A percentile compares a stretch with the other conserved stretches of the same genome.
Conservation (phyloP, 495 filamentous ascomycete genomes). For the Xylaria telfairii region DNA sequence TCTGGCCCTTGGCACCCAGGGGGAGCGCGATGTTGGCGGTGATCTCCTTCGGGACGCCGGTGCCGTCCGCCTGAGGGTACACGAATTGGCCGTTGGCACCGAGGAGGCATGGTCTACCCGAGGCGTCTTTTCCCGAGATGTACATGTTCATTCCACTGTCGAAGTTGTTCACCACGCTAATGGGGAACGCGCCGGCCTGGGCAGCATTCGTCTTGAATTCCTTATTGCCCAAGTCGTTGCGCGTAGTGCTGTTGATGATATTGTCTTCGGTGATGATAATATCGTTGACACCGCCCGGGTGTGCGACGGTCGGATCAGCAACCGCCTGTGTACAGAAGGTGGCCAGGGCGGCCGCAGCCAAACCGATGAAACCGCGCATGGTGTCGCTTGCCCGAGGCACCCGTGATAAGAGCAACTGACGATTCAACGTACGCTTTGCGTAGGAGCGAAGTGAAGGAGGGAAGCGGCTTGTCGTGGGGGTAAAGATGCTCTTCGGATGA, state of each 20-base stretch:
- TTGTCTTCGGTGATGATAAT: slow-evolving; percentile 38
- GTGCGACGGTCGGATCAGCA: slow-evolving; percentile 36
- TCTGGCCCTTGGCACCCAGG: slow-evolving; percentile 40
- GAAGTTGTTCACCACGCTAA: slow-evolving; percentile 50
- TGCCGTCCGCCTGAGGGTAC: slow-evolving; percentile 41
- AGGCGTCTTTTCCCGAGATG: slow-evolving; percentile 44
- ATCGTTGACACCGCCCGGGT: slow-evolving; percentile 30
- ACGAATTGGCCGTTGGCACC: slow-evolving; percentile 43
- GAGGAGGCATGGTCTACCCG: slow-evolving; percentile 43
- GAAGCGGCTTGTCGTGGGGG: not conserved
- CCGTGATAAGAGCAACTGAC: not conserved
- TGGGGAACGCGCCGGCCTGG: slow-evolving; percentile 15
- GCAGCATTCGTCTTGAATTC: slow-evolving; percentile 25
- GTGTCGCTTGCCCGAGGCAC: not conserved
- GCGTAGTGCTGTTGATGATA: slow-evolving; percentile 43
- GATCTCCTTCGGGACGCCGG: slow-evolving; percentile 37
- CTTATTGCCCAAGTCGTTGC: not conserved
- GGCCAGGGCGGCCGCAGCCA: slow-evolving; percentile 38
- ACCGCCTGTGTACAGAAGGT: slow-evolving; percentile 30
- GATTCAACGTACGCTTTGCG: not conserved
- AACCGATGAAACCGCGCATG: slow-evolving; percentile 38
- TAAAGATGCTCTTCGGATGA: not conserved
- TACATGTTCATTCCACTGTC: slow-evolving; percentile 47
- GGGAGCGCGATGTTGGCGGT: slow-evolving; percentile 37
- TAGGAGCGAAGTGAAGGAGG: not conserved